phyloP scores from a whole-genome alignment of 1,284 basidiomycete genomes.

The Entoloma clypeatum region DNA sequence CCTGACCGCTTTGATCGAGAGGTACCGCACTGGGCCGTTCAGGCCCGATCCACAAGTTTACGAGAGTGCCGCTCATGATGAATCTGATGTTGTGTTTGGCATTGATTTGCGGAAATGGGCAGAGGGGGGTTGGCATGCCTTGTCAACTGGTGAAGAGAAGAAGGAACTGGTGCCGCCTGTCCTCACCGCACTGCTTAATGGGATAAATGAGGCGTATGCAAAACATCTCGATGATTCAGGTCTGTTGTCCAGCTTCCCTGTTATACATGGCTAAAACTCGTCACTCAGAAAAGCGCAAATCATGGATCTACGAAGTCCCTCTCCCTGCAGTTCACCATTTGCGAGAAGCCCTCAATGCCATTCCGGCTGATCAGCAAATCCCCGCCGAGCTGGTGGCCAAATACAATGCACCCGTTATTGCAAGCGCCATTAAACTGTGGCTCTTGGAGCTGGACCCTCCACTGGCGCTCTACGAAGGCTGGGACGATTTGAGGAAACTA shows the following conservation, averaged over 20 bases:
- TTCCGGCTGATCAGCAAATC: constrained; percentile 64
- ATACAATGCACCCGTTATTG: constrained; percentile 84
- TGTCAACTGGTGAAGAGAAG: constrained; percentile 49
- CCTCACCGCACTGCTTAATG: constrained; percentile 63
- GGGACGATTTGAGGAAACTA: constrained; percentile 83
- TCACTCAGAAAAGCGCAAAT: constrained; percentile 72
- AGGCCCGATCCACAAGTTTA: constrained; percentile 79
- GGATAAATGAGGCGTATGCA: constrained; percentile 62
- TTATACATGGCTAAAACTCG: no score
- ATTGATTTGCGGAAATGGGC: constrained; percentile 87
- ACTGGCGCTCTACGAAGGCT: constrained; percentile 78
- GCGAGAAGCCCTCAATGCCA: constrained; percentile 75
- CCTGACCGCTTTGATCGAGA: constrained; percentile 78
- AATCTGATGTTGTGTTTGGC: constrained; percentile 83
- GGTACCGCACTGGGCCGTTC: constrained; percentile 88
- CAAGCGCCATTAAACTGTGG: constrained; percentile 84
- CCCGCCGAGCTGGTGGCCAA: constrained; percentile 62
- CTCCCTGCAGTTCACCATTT: constrained; percentile 79
- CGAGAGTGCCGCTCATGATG: constrained; percentile 76
- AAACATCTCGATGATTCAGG: constrained; percentile 62
- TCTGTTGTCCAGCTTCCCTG: constrained; percentile 34
- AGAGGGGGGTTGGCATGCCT: constrained; percentile 62
- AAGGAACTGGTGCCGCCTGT: constrained; percentile 72
- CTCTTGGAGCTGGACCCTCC: constrained; percentile 83
- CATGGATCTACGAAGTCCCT: constrained; percentile 93